These are phyloP conservation scores for Aspergillus sp. DNA, from an alignment of 2,329 filamentous ascomycete genomes.

Conservation along the genomic window DNA sequence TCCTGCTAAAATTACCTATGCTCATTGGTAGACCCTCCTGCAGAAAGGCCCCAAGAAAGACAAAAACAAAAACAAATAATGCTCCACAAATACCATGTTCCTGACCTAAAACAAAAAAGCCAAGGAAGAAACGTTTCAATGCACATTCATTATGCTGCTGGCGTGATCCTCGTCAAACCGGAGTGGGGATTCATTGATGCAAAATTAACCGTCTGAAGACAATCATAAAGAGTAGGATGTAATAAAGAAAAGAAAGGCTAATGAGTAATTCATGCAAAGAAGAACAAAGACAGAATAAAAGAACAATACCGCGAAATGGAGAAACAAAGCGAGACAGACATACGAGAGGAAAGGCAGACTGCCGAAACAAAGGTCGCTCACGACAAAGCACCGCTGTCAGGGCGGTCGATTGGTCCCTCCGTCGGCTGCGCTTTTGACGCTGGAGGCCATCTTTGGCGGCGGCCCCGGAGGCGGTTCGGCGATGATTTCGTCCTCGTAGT, in stretches of 20 bases:
- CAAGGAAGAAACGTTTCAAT: constrained; percentile 3
- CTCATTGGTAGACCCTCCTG: neutral
- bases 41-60: neutral
- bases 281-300: constrained; percentile 5
- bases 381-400: constrained; percentile 20
- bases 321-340: neutral
- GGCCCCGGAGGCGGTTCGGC: constrained; percentile 41
- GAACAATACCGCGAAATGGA: neutral
- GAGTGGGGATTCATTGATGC: constrained; percentile 22
- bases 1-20: neutral
- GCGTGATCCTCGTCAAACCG: constrained; percentile 18
- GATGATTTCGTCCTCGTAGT: constrained; percentile 52
- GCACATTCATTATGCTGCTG: constrained; percentile 14
- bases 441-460: constrained; percentile 29
- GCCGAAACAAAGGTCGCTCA: neutral
- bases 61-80: neutral
- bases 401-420: constrained; percentile 31
- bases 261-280: constrained; percentile 3
- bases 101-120: constrained; percentile 1
- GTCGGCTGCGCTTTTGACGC: constrained; percentile 27
- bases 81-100: neutral
- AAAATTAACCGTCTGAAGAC: constrained; percentile 7
- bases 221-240: constrained; percentile 6
- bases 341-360: neutral
- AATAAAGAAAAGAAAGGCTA: constrained; percentile 7